Conservation (phyloP, 148 eudicot species). For the Rhododendron ovatum region DNA sequence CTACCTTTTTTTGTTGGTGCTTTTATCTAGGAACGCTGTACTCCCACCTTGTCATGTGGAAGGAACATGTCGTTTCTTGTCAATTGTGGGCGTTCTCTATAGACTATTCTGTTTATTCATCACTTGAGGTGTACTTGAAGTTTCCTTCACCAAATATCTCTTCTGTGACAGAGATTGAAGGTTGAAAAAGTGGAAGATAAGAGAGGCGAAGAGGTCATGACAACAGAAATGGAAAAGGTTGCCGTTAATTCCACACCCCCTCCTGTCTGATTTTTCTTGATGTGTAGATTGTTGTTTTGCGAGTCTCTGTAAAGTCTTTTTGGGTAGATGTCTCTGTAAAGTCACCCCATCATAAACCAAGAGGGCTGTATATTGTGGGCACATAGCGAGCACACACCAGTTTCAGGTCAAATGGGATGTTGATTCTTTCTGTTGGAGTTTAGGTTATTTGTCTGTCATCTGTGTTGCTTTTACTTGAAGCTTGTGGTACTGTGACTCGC, state of each 20-base stretch:
- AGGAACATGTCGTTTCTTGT: not conserved
- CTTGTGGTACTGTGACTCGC: not conserved
- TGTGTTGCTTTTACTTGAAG: not conserved
- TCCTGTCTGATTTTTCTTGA: slow-evolving; percentile 13
- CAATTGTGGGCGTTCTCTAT: not conserved
- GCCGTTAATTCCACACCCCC: not conserved
- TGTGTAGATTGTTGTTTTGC: not conserved
- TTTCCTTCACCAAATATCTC: not conserved
- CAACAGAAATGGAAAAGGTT: slow-evolving; percentile 24
- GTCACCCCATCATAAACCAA: not conserved
- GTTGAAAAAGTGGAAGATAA: slow-evolving; percentile 25
- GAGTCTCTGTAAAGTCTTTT: not conserved
- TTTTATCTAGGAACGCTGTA: not conserved
- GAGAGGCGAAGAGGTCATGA: slow-evolving; percentile 17
- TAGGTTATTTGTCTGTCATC: not conserved
- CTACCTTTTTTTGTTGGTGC: not conserved
- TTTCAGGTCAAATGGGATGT: not conserved
- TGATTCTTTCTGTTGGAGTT: not conserved
- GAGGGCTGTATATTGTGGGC: not conserved
- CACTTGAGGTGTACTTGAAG: not conserved
- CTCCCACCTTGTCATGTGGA: not conserved
- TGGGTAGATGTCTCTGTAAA: not conserved
- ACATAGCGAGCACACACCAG: not conserved
- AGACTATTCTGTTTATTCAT: not conserved
- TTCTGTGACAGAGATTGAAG: slow-evolving; percentile 39